Evolutionary conservation across 2,329 filamentous ascomycete genomes (phyloP), one percentile per base, ranked within the genome.

Genomic region (Fusarium sp.): DNA sequence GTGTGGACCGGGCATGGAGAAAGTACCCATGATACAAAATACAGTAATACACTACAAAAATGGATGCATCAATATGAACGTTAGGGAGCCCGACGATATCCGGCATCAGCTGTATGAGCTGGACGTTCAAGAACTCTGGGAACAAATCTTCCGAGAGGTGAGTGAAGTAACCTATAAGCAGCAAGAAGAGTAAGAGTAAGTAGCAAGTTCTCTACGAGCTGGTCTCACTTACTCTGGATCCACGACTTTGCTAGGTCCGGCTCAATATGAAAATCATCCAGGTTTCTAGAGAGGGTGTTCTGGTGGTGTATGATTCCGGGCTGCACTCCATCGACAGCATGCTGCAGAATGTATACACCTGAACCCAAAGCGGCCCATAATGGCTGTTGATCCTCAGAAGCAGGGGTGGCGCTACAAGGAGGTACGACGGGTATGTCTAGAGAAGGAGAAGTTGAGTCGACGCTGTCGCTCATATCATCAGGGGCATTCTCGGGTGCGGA

Each of bases 1-100:
- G 31, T 10, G 47, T 51, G 30, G 10, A 18, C 47, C 36, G 28
- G 47, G 28, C n/a, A 16, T 30, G 2, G 7, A 51, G 47, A 23
- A 36, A 51, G 16, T 16, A 51, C 11, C 47, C 47, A 23, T 51
- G 47, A 7, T 51, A 51, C 9, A 51, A 13, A 36, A 51, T 51
- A 15, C 31, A 51, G 31, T 37, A 37, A 23, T 51, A 51, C 11
- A 51, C 47, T 3, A 51, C 47, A 11, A 36, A 12, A 10, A 37
- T 51, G 31, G 47, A 30, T 15, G 47, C 30, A 36, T 51, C 47
- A 6, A 51, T n/a, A 51, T 51, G 47, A 11, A 51, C 47, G 36
- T 51, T 36, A 16, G 47, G 47, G 28, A 51, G 12, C 31, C 47
- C 47, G 30, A 51, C 10, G 47, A 51, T 36, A 36, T 51, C 47